Evolutionary conservation across 2,329 filamentous ascomycete species (phyloP).

Genomic region (Fusarium sacchari): DNA sequence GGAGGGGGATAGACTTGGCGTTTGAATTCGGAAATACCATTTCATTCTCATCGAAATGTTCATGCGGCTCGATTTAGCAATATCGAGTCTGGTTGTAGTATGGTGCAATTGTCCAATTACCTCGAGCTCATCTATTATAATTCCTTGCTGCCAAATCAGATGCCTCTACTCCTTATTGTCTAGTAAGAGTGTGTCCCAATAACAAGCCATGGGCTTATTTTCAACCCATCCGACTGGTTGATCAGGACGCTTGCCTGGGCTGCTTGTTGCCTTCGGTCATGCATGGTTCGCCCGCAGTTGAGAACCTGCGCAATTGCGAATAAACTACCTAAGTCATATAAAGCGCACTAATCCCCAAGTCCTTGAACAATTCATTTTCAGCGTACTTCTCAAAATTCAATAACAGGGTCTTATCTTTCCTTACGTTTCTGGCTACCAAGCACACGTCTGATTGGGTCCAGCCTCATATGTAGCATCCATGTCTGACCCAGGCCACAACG

Average conservation of each 20-base stretch:
- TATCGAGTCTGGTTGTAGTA: not conserved
- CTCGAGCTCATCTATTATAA: not conserved
- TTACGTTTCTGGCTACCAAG: not conserved
- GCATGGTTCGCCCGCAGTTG: not conserved
- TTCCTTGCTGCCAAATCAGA: not conserved
- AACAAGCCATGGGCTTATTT: not conserved
- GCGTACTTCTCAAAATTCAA: not conserved
- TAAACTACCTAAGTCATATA: not conserved
- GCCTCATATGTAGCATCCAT: not conserved
- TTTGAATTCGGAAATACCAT: not conserved
- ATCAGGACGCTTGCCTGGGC: not conserved
- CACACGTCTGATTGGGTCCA: not conserved
- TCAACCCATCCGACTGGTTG: not conserved
- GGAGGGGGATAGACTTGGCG: not conserved
- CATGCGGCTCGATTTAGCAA: not conserved
- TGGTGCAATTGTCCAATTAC: not conserved
- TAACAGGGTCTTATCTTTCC: not conserved
- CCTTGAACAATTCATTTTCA: not conserved
- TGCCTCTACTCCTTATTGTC: not conserved
- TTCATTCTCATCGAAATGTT: not conserved
- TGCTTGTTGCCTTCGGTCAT: not conserved
- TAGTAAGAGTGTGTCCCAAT: too few species aligned
- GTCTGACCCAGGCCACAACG: not conserved
- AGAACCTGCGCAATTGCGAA: not conserved
- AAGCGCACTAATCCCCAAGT: not conserved